Conservation (phyloP, 2,329 filamentous ascomycete species). For the Delphinella strobiligena region DNA sequence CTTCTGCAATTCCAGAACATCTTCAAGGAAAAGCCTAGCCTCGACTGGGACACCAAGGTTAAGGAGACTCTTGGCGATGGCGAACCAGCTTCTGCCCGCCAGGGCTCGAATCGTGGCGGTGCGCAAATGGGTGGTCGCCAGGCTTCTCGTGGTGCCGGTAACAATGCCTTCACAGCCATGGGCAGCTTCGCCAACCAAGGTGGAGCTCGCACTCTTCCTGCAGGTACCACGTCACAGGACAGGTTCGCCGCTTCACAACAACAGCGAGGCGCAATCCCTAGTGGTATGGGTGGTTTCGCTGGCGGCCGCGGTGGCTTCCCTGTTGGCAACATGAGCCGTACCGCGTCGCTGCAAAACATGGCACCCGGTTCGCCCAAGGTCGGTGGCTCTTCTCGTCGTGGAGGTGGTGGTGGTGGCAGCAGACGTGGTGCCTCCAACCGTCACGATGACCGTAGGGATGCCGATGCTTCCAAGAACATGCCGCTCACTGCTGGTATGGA, state of each 20-base stretch:
- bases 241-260: conserved; percentile 43
- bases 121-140: conserved; percentile 34
- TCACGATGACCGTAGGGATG: conserved; percentile 40
- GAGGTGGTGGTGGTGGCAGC: conserved; percentile 53
- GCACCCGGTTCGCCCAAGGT: conserved; percentile 58
- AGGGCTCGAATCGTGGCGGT: conserved; percentile 41
- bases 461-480: conserved; percentile 72
- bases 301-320: conserved; percentile 50
- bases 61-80: conserved; percentile 58
- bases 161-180: conserved; percentile 8
- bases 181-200: conserved; percentile 4
- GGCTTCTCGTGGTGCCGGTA: conserved; percentile 11
- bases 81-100: conserved; percentile 43
- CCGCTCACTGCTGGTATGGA: conserved; percentile 77
- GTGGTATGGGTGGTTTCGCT: conserved; percentile 44
- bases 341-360: conserved; percentile 47
- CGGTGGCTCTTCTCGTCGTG: conserved; percentile 20
- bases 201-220: conserved; percentile 53
- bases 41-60: conserved; percentile 86
- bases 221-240: conserved; percentile 65
- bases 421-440: conserved; percentile 43
- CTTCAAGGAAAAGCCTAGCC: conserved; percentile 90
- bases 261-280: conserved; percentile 10
- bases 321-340: conserved; percentile 54
- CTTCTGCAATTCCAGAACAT: conserved; percentile 91